Evolutionary conservation across 305 asterid genomes (phyloP).

Genomic region (Ajuga reptans): DNA sequence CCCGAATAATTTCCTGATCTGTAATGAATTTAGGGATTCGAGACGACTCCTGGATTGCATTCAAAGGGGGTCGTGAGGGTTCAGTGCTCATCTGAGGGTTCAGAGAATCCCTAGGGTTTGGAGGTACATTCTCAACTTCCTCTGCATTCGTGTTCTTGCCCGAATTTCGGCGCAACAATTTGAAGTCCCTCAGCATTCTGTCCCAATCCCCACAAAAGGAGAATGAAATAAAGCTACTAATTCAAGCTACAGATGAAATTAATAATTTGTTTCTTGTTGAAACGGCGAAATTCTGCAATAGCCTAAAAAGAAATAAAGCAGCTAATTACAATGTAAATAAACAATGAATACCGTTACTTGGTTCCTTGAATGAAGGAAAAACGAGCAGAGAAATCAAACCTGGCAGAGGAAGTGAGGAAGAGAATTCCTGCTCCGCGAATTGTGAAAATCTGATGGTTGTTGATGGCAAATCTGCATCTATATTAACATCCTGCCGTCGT

Average conservation of each 20-base stretch:
- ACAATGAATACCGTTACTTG: background rate
- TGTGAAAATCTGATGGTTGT: slow-evolving; percentile 27
- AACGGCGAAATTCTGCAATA: background rate
- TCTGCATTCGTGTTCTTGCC: slow-evolving; percentile 50
- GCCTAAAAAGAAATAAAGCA: background rate
- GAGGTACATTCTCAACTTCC: slow-evolving; percentile 82
- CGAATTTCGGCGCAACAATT: slow-evolving; percentile 65
- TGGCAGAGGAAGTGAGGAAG: slow-evolving; percentile 57
- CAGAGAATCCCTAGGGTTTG: slow-evolving; percentile 49
- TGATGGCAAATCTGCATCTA: no score
- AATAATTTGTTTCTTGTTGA: background rate
- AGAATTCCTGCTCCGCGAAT: slow-evolving; percentile 45
- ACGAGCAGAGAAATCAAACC: slow-evolving; percentile 29
- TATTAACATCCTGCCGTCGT: no score
- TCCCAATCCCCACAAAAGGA: slow-evolving; percentile 18
- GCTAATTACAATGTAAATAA: background rate
- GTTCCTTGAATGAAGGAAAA: slow-evolving; percentile 9
- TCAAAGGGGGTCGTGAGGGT: slow-evolving; percentile 67
- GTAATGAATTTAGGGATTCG: slow-evolving; percentile 34
- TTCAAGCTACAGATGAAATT: background rate
- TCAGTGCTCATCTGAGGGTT: slow-evolving; percentile 45
- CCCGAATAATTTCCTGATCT: slow-evolving; percentile 45
- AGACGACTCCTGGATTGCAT: slow-evolving; percentile 59
- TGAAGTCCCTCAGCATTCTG: slow-evolving; percentile 92
- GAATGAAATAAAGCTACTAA: slow-evolving; percentile 6